Evolutionary conservation across 2,329 filamentous ascomycete genomes (phyloP).

Genomic region (Verticillium nonalfalfae): DNA sequence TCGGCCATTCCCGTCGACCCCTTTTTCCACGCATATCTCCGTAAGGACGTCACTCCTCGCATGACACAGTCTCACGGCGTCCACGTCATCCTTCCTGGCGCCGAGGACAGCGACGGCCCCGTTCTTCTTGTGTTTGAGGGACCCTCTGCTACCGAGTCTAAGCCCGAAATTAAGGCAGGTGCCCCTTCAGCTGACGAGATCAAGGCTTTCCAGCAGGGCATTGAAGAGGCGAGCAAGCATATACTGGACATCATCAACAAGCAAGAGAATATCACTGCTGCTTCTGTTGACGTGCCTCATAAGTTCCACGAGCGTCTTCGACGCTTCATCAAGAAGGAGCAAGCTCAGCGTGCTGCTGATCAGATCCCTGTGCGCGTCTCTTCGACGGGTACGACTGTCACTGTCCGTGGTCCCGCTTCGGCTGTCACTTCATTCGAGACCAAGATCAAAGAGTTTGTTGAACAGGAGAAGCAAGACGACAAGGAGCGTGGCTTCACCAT

Average conservation of each 20-base stretch:
- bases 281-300: conserved; percentile 49
- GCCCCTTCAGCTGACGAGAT: conserved; percentile 33
- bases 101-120: conserved; percentile 50
- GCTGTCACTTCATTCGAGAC: conserved; percentile 64
- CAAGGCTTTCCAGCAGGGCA: conserved; percentile 45
- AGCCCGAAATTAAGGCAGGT: conserved; percentile 13
- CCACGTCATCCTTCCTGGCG: conserved; percentile 64
- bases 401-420: conserved; percentile 69
- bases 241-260: conserved; percentile 51
- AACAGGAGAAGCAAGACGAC: conserved; percentile 86
- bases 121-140: conserved; percentile 73
- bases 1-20: conserved; percentile 62
- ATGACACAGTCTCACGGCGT: conserved; percentile 67
- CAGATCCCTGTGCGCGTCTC: conserved; percentile 56
- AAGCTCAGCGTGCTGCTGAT: conserved; percentile 47
- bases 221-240: conserved; percentile 50
- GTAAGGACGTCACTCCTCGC: conserved; percentile 54
- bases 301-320: conserved; percentile 61
- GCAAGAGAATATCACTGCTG: conserved; percentile 48
- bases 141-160: conserved; percentile 19
- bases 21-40: conserved; percentile 72
- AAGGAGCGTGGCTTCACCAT: conserved; percentile 85
- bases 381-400: conserved; percentile 54
- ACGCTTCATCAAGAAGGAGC: conserved; percentile 59
- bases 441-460: conserved; percentile 74